These are phyloP conservation scores for Dioscorea cayenensis DNA, from an alignment of 116 monocot species.

Conservation along the genomic window DNA sequence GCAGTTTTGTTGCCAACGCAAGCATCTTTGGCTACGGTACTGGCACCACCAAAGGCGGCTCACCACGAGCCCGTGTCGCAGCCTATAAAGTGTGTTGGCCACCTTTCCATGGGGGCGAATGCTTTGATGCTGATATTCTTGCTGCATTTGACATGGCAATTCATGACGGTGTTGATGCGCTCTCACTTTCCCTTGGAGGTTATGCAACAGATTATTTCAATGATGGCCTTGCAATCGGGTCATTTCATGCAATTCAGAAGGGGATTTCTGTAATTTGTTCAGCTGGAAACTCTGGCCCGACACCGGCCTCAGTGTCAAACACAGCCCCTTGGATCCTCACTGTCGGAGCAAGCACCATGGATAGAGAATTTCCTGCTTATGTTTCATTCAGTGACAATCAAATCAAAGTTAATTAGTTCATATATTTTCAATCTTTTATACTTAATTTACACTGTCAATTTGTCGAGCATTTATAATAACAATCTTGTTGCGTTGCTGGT, in stretches of 20 bases:
- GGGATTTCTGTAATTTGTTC: conserved; percentile 52
- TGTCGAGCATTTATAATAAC: too few species aligned
- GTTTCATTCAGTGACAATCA: conserved; percentile 13
- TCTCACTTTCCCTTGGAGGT: conserved; percentile 51
- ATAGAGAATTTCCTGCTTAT: conserved; percentile 45
- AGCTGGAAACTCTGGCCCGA: conserved; percentile 54
- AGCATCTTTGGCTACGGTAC: background rate
- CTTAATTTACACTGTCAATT: background rate
- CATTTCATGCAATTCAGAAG: conserved; percentile 52
- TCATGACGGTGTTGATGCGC: conserved; percentile 46
- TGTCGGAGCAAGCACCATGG: conserved; percentile 59
- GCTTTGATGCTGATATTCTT: conserved; percentile 51
- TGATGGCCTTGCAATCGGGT: conserved; percentile 42
- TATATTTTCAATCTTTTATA: background rate
- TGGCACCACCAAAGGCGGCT: background rate
- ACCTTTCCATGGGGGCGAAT: conserved; percentile 8
- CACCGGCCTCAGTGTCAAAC: conserved; percentile 26
- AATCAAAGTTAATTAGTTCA: conserved; percentile 10
- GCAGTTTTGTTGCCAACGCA: background rate
- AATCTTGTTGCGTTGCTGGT: background rate
- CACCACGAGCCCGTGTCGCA: background rate
- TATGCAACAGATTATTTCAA: conserved; percentile 11
- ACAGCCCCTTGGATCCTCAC: conserved; percentile 65
- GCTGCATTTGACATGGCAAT: conserved; percentile 59
- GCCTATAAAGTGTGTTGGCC: conserved; percentile 6